Evolutionary conservation across 2,329 filamentous ascomycete species (phyloP).

Genomic region (Metarhizium brunneum): DNA sequence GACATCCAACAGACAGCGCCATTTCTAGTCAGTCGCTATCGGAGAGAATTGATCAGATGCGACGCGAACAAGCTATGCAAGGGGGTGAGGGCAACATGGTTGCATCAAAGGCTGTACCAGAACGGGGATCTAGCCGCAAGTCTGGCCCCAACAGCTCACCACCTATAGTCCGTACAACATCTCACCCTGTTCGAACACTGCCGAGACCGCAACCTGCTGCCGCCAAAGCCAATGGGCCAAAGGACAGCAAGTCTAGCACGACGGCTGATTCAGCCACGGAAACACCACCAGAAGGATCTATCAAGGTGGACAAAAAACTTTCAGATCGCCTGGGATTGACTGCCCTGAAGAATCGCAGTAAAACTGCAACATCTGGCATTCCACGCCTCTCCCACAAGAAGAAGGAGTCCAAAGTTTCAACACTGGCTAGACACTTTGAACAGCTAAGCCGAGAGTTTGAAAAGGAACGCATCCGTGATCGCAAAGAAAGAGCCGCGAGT

Average conservation of each 20-base stretch:
- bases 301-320: constrained; percentile 63
- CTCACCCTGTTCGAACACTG: constrained; percentile 39
- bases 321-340: constrained; percentile 61
- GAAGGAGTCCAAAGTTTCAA: constrained; percentile 72
- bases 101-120: constrained; percentile 16
- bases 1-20: constrained; percentile 11
- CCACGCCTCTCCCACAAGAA: constrained; percentile 75
- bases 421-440: constrained; percentile 91
- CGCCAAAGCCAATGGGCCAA: constrained; percentile 29
- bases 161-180: constrained; percentile 43
- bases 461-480: constrained; percentile 81
- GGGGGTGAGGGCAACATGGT: constrained; percentile 16
- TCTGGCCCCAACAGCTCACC: constrained; percentile 37
- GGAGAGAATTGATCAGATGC: constrained; percentile 42
- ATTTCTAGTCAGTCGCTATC: constrained; percentile 21
- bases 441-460: constrained; percentile 95
- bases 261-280: constrained; percentile 13
- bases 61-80: constrained; percentile 34
- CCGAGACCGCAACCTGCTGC: constrained; percentile 36
- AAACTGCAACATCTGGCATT: constrained; percentile 64
- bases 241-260: constrained; percentile 22
- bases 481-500: constrained; percentile 70
- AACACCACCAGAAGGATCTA: constrained; percentile 25
- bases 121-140: constrained; percentile 34
- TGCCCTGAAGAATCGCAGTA: constrained; percentile 51